Evolutionary conservation across 2,329 filamentous ascomycete genomes (phyloP), one percentile per base, ranked within the genome.

Genomic region (Piedraia hortae): DNA sequence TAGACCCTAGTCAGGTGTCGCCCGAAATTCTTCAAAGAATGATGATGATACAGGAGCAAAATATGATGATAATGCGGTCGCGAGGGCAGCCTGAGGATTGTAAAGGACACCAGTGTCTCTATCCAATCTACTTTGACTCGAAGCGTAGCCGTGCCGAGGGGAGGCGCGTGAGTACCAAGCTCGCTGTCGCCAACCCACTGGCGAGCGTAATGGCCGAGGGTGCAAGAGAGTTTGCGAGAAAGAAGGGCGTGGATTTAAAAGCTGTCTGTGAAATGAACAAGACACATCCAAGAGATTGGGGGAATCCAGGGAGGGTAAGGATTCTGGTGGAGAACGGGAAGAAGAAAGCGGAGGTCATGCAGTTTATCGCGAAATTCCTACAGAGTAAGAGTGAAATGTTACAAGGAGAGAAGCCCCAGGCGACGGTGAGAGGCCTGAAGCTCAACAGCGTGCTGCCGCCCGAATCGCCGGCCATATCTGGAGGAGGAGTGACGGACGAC

Each of bases 271-370:
- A 97, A 50, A 75, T 80, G 1, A 71, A 72, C 41, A 90, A 90
- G 54, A 60, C 66, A 28, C 85, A 97, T 47, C 85, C 85, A 4
- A 82, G 85, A 50, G 85, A 97, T 53, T 97, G 85, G 85, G 69
- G 71, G 25, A 97, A 97, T 51, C 85, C 85, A 7, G 85, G 85
- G 3, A 60, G 85, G 27, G 74, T 93, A 30, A 66, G 74, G 34
- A 64, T 93, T 21, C 51, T 68, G 38, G 51, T 91, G 25, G 69
- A 64, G 43, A 21, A 21, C 10, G n/a, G n/a, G n/a, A 17, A 17
- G 10, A 64, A 59, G 30, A 53, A 61, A 27, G 60, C 59, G 15
- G 46, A 46, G 29, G 38, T 47, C 20, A 37, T 54, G 16, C 57
- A 55, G 12, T 58, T 85, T 19, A 62, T 97, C 14, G 67, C 75